Conservation (phyloP, 768 basidiomycete species). For the Lanmaoa pseudosensibilis region DNA sequence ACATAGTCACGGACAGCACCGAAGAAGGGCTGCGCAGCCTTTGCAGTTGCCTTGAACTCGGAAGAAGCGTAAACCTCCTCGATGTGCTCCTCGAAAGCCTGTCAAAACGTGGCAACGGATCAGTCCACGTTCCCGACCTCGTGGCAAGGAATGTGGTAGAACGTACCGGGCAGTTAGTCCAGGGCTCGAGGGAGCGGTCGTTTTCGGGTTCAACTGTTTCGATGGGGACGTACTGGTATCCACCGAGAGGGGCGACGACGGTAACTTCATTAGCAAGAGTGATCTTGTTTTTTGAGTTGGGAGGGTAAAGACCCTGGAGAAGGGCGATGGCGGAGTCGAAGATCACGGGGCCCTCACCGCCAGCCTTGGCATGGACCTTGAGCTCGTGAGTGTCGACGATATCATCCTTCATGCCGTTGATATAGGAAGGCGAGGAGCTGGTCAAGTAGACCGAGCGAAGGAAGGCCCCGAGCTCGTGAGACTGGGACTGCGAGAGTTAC, state of each 20-base stretch:
- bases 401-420: slow-evolving; percentile 61
- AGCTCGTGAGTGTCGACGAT: slow-evolving; percentile 74
- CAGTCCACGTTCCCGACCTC: background rate
- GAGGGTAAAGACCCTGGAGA: slow-evolving; percentile 84
- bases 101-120: slow-evolving; percentile 12
- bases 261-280: slow-evolving; percentile 75
- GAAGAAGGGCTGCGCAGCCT: slow-evolving; percentile 67
- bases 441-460: slow-evolving; percentile 69
- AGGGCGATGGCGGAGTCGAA: slow-evolving; percentile 85
- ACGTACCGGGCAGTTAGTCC: slow-evolving; percentile 61
- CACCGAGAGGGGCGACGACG: slow-evolving; percentile 70
- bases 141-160: background rate
- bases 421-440: slow-evolving; percentile 65
- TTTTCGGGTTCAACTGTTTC: slow-evolving; percentile 86
- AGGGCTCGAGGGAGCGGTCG: slow-evolving; percentile 81
- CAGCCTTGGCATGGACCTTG: slow-evolving; percentile 77
- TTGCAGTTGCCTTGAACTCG: slow-evolving; percentile 61
- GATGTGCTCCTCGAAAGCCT: slow-evolving; percentile 69
- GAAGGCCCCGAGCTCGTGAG: slow-evolving; percentile 59
- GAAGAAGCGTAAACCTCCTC: slow-evolving; percentile 57
- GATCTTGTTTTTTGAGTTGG: slow-evolving; percentile 69
- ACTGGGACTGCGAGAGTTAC: slow-evolving; percentile 51
- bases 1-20: slow-evolving; percentile 64
- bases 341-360: slow-evolving; percentile 82
- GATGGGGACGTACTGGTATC: slow-evolving; percentile 87